A percentile compares a stretch with the other conserved stretches of the same genome.
Conservation (phyloP, 2,329 filamentous ascomycete species). For the Pseudogymnoascus sp. region DNA sequence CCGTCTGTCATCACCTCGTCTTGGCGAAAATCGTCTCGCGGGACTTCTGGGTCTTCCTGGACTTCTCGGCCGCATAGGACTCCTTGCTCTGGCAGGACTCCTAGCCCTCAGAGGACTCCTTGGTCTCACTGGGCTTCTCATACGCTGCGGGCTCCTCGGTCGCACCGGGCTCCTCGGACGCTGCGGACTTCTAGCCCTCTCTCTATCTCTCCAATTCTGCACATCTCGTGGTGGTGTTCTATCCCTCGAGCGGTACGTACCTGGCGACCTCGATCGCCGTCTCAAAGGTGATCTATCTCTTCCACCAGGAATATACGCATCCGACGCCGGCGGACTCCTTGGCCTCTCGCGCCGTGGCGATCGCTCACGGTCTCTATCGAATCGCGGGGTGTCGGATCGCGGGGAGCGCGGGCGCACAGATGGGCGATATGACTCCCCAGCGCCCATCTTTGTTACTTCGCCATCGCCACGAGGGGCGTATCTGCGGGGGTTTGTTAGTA, state of each 20-base stretch:
- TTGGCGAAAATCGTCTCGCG: slow-evolving; percentile 28
- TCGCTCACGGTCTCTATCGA: slow-evolving; percentile 19
- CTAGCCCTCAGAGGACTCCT: slow-evolving; percentile 28
- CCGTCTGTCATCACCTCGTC: slow-evolving; percentile 33
- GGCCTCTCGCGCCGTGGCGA: slow-evolving; percentile 14
- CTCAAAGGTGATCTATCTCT: slow-evolving; percentile 24
- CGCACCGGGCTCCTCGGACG: background rate
- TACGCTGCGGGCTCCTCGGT: background rate
- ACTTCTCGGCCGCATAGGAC: background rate
- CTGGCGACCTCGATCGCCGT: slow-evolving; percentile 26
- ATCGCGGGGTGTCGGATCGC: slow-evolving; percentile 23
- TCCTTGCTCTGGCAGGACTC: slow-evolving; percentile 35
- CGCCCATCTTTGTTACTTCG: slow-evolving; percentile 28
- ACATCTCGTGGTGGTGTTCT: slow-evolving; percentile 23
- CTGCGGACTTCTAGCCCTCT: slow-evolving; percentile 11
- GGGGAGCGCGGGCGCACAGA: slow-evolving; percentile 24
- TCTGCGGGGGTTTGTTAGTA: slow-evolving; percentile 12
- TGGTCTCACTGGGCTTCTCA: slow-evolving; percentile 8
- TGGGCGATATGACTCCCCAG: slow-evolving; percentile 29
- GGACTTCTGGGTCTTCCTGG: slow-evolving; percentile 23
- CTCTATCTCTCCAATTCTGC: slow-evolving; percentile 14
- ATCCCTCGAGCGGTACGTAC: slow-evolving; percentile 23
- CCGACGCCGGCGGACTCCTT: background rate
- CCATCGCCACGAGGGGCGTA: slow-evolving; percentile 26
- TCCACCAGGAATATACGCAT: slow-evolving; percentile 14